Conservation (phyloP, 352 stramenopile genomes). For the Peronospora farinosa region DNA sequence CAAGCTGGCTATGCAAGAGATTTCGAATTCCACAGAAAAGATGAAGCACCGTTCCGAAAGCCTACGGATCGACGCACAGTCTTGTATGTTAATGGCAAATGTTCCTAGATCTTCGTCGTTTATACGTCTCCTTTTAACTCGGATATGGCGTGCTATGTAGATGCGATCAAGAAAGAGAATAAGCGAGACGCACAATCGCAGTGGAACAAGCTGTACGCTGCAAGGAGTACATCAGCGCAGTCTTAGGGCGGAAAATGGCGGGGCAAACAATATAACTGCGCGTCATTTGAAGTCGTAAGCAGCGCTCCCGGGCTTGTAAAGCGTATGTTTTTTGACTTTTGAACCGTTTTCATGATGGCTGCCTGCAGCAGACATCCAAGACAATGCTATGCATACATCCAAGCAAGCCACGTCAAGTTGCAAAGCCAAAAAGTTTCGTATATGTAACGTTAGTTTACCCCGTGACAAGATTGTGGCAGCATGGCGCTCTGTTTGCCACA, state of each 20-base stretch:
- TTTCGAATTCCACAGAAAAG: conserved; percentile 46
- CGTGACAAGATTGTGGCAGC: conserved; percentile 4
- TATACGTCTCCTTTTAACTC: background rate
- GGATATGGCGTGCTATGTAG: conserved; percentile 20
- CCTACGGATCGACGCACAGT: conserved; percentile 71
- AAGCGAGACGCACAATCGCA: conserved; percentile 62
- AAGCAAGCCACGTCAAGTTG: background rate
- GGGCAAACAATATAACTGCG: conserved; percentile 19
- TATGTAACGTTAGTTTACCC: conserved; percentile 35
- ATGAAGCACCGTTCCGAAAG: conserved; percentile 69
- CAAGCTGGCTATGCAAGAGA: conserved; percentile 53
- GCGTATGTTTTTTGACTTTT: background rate
- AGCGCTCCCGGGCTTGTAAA: background rate
- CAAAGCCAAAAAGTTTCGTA: conserved; percentile 29
- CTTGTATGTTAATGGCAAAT: conserved; percentile 37
- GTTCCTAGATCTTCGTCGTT: background rate
- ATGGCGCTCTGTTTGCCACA: conserved; percentile 9
- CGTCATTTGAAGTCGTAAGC: conserved; percentile 3
- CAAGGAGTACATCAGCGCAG: conserved; percentile 32
- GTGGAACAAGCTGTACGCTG: conserved; percentile 75
- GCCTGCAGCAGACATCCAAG: conserved; percentile 4
- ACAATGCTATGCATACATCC: background rate
- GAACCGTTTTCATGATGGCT: conserved; percentile 1
- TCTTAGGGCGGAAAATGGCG: conserved; percentile 1
- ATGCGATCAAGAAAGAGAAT: conserved; percentile 79